phyloP scores from a whole-genome alignment of 306 rosid genomes.

The Pterocarpus macrocarpus region DNA sequence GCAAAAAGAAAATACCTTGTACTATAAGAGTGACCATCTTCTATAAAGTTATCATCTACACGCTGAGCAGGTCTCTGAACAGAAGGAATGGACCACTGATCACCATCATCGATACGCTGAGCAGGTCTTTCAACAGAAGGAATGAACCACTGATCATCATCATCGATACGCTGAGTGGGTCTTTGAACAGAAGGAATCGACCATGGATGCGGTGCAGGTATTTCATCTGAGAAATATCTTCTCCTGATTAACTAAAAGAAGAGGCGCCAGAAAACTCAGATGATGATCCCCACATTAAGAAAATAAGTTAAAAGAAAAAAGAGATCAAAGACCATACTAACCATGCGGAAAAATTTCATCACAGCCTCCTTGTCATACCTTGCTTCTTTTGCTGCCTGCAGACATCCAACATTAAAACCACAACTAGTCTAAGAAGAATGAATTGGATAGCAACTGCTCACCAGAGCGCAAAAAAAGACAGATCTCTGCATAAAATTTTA shows the following conservation, averaged over 20 bases:
- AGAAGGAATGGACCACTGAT: constrained; percentile 77
- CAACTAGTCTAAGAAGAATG: constrained; percentile 3
- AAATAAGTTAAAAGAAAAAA: constrained; percentile 6
- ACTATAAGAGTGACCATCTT: constrained; percentile 68
- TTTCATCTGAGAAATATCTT: constrained; percentile 90
- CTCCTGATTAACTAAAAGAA: constrained; percentile 86
- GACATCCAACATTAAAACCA: constrained; percentile 43
- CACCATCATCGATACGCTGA: constrained; percentile 90
- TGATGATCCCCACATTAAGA: constrained; percentile 17
- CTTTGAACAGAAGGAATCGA: constrained; percentile 71
- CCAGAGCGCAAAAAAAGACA: constrained; percentile 28
- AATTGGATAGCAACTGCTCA: constrained; percentile 32
- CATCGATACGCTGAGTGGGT: constrained; percentile 75
- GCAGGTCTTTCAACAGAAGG: constrained; percentile 67
- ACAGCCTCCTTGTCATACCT: constrained; percentile 97
- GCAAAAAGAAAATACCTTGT: constrained; percentile 60
- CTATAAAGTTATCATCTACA: constrained; percentile 73
- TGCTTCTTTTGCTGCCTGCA: constrained; percentile 96
- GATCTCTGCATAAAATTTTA: constrained; percentile 20
- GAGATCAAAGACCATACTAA: constrained; percentile 52
- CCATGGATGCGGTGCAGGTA: constrained; percentile 72
- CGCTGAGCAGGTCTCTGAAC: constrained; percentile 67
- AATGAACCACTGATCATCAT: constrained; percentile 86
- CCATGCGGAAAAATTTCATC: constrained; percentile 86
- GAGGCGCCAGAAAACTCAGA: constrained; percentile 46